Percentiles rank a stretch among this genome's conserved stretches.
Conservation (phyloP, 169 alveolate species). For the Eimeria tenella region DNA sequence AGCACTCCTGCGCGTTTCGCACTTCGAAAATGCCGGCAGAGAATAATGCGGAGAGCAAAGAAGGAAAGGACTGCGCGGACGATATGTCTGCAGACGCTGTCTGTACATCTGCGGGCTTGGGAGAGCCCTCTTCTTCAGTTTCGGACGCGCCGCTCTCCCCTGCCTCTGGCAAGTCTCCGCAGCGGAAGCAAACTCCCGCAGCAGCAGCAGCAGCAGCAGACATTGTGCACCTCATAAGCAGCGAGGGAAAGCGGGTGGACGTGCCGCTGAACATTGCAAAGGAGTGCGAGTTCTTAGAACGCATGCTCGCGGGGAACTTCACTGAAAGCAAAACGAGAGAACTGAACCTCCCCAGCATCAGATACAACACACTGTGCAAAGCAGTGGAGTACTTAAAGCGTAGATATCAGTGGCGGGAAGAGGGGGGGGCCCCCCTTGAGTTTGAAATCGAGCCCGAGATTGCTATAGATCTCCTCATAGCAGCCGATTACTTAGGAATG, state of each 20-base stretch:
- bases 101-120: too few relatives aligned
- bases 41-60: too few relatives aligned
- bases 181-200: too few relatives aligned
- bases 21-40: too few relatives aligned
- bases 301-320: conserved; percentile 24
- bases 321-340: conserved; percentile 69
- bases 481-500: conserved; percentile 81
- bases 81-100: too few relatives aligned
- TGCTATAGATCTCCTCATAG: conserved; percentile 78
- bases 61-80: too few relatives aligned
- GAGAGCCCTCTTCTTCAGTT: too few relatives aligned
- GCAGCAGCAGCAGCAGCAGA: not conserved
- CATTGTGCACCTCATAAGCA: conserved; percentile 32
- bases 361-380: conserved; percentile 37
- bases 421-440: conserved; percentile 58
- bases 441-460: conserved; percentile 77
- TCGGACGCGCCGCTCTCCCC: too few relatives aligned
- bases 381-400: conserved; percentile 65
- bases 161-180: too few relatives aligned
- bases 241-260: conserved; percentile 22
- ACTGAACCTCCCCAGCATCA: conserved; percentile 1
- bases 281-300: conserved; percentile 51
- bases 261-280: conserved; percentile 42
- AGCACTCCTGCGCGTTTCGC: too few relatives aligned
- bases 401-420: conserved; percentile 58